These are phyloP conservation scores for Phytophthora pini DNA, from an alignment of 352 stramenopile species.

Conservation along the genomic window DNA sequence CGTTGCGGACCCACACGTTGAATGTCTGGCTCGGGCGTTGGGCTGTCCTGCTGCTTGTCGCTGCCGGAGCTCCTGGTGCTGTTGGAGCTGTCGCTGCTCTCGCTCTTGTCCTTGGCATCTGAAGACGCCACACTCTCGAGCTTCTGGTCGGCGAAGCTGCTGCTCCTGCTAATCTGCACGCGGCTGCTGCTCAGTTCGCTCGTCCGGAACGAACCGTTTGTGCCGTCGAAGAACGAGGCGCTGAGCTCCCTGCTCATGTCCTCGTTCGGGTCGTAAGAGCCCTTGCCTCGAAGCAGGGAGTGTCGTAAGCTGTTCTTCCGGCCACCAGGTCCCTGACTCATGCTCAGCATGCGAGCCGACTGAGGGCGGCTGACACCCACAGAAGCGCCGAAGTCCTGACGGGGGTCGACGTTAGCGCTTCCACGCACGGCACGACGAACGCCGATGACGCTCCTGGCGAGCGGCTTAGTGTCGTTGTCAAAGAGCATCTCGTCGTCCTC, in stretches of 20 bases:
- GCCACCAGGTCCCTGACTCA: constrained; percentile 33
- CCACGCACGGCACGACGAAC: constrained; percentile 32
- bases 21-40: constrained; percentile 28
- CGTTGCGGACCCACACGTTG: constrained; percentile 35
- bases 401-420: constrained; percentile 13
- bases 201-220: constrained; percentile 34
- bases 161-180: constrained; percentile 35
- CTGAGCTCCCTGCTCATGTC: constrained; percentile 40
- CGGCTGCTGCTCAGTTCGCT: constrained; percentile 36
- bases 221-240: constrained; percentile 49
- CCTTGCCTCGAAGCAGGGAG: constrained; percentile 26
- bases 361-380: constrained; percentile 22
- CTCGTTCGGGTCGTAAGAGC: constrained; percentile 36
- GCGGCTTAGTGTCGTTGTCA: constrained; percentile 39
- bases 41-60: constrained; percentile 18
- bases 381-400: constrained; percentile 26
- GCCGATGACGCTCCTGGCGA: constrained; percentile 42
- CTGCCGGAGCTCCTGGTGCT: constrained; percentile 37
- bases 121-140: constrained; percentile 24
- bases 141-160: constrained; percentile 36
- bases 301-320: constrained; percentile 27
- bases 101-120: constrained; percentile 27
- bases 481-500: constrained; percentile 41
- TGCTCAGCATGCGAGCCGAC: constrained; percentile 23
- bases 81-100: constrained; percentile 33